A percentile compares a stretch with the other conserved stretches of the same genome.
phyloP scores from a whole-genome alignment of 2,329 filamentous ascomycete species.

The Aspergillus floridensis region DNA sequence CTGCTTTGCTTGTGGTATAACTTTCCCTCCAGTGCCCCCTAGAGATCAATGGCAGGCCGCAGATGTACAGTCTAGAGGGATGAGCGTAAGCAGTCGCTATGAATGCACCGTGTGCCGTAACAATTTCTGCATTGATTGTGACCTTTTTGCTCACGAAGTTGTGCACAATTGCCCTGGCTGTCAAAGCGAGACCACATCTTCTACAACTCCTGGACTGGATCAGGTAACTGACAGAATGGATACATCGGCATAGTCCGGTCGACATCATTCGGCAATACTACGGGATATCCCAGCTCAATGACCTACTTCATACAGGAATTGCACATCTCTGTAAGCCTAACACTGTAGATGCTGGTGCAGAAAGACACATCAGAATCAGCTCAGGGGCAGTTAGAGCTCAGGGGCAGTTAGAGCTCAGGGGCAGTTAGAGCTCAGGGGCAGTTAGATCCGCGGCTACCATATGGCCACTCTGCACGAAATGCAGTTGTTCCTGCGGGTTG shows the following conservation, averaged over 20 bases:
- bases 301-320: neutral
- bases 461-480: neutral
- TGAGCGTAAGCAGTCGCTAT: slow-evolving; percentile 84
- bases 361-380: neutral
- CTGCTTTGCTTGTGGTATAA: slow-evolving; percentile 74
- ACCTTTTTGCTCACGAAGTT: slow-evolving; percentile 90
- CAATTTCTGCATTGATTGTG: slow-evolving; percentile 98
- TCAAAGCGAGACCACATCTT: slow-evolving; percentile 45
- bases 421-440: neutral
- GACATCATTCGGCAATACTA: neutral
- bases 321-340: neutral
- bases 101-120: slow-evolving; percentile 81
- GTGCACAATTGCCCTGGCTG: slow-evolving; percentile 96
- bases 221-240: slow-evolving; percentile 36
- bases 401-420: too few species aligned
- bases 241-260: slow-evolving; percentile 20
- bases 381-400: neutral
- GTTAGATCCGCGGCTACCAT: neutral
- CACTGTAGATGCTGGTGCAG: neutral
- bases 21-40: slow-evolving; percentile 61
- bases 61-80: slow-evolving; percentile 55
- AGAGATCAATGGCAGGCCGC: slow-evolving; percentile 34
- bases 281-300: neutral
- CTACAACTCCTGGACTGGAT: slow-evolving; percentile 2
- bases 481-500: neutral